A percentile compares a stretch with the other conserved stretches of the same genome.
Conservation (phyloP, 2,329 filamentous ascomycete species). For the Pestalotiopsis sp. region DNA sequence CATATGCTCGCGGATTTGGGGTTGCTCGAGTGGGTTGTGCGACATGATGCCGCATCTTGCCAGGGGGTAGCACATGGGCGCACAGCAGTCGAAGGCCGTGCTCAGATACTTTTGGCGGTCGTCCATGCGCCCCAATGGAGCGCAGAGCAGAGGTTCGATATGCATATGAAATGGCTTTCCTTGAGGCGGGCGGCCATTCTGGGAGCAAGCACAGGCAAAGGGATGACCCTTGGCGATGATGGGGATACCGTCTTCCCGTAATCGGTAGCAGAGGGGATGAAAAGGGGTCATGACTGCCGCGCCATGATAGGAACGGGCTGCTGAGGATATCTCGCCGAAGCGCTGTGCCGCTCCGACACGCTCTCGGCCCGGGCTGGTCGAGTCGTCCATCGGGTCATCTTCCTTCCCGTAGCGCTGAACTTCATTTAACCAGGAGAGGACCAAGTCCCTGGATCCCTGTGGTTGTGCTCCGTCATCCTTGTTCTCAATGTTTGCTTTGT, state of each 20-base stretch:
- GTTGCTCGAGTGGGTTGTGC: background rate
- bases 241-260: background rate
- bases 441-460: background rate
- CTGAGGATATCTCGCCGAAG: background rate
- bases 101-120: slow-evolving; percentile 2
- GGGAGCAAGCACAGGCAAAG: background rate
- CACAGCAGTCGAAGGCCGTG: background rate
- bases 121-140: background rate
- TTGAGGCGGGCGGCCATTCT: background rate
- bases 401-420: background rate
- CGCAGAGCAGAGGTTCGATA: background rate
- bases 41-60: background rate
- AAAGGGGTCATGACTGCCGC: background rate
- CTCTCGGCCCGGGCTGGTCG: background rate
- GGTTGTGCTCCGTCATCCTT: background rate
- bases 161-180: background rate
- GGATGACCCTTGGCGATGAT: background rate
- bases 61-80: background rate
- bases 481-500: background rate
- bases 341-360: background rate
- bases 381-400: background rate
- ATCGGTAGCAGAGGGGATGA: background rate
- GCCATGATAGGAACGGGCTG: background rate
- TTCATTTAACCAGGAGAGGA: background rate
- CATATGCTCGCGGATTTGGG: background rate